Base-by-base conservation (phyloP, 2,329 filamentous ascomycete genomes). In the Orbilia javanica region DNA sequence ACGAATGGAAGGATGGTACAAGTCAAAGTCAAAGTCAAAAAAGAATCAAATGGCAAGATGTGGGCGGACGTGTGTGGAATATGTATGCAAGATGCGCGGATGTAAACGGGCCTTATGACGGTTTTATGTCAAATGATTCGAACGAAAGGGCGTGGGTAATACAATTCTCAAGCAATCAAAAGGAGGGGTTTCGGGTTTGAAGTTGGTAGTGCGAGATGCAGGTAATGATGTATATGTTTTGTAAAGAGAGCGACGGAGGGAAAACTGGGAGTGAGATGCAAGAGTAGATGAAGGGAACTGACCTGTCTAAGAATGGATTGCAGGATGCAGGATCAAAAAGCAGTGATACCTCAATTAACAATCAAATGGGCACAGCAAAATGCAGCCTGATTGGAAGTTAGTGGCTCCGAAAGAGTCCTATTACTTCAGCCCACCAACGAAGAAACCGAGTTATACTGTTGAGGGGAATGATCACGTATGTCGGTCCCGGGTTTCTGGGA, bases 221-320 rank as follows among this genome's bases (percentile, higher is more conserved):
- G 68, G 31, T 31, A 64, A 44, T 18, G 31, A 34, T 44, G 42
- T 72, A 48, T 63, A 64, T 53, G 55, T 62, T 66, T 52, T 44
- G 39, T 52, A 65, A n/a, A 66, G 68, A 72, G 64, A 69, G 25
- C 50, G 65, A 66, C 18, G 25, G 57, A 55, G 55, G 55, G 36
- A 44, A 60, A 53, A 62, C 15, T 44, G 42, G 39, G 68, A 78
- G 44, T 29, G 66, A 63, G 52, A 66, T 64, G 66, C 65, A 53
- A 39, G 52, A 70, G 46, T 42, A 64, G n/a, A 64, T 39, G 55
- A 27, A 53, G 20, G 65, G 57, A 36, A 72, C 67, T 65, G 68
- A 78, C 74, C 67, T 66, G 39, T 64, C 67, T 78, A 71, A 78
- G 67, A 78, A 78, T 72, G 67, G 52, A 71, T 66, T 73, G 69